phyloP scores from a whole-genome alignment of 192 early-diverging fungal genomes.

The Coemansia sp. region DNA sequence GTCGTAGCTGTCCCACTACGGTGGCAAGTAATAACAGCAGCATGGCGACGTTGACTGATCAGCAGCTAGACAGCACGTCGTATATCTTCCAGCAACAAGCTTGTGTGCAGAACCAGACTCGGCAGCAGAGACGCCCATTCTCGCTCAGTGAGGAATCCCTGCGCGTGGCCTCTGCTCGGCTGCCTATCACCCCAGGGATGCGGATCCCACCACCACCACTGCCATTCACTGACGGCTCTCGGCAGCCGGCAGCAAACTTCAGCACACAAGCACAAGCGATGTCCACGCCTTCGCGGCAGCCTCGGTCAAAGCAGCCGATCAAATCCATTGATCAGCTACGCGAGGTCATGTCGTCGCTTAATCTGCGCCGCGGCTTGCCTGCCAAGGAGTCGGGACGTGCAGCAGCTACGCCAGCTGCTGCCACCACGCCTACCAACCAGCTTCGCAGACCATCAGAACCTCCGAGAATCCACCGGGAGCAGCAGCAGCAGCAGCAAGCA shows the following conservation, averaged over 20 bases:
- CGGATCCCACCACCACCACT: not conserved
- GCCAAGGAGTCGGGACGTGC: not conserved
- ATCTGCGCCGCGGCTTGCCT: not conserved
- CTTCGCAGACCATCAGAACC: slow-evolving; percentile 6
- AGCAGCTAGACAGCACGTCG: not conserved
- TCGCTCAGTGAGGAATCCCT: not conserved
- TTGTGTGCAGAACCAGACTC: not conserved
- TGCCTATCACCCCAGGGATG: not conserved
- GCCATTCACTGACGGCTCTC: not conserved
- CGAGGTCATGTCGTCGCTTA: slow-evolving; percentile 4
- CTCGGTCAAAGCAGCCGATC: not conserved
- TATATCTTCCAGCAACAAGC: not conserved
- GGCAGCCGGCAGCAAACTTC: not conserved
- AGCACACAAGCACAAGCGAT: not conserved
- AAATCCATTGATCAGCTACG: slow-evolving; percentile 4
- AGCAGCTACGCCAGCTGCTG: not conserved
- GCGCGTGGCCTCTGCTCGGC: not conserved
- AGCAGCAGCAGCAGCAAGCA: not conserved
- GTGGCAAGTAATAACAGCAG: slow-evolving; percentile 13
- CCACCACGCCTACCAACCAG: not conserved
- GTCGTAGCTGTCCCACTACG: not conserved
- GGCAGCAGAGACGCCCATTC: not conserved
- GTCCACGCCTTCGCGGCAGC: not conserved
- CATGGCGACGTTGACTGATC: slow-evolving; percentile 26
- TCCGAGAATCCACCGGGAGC: not conserved